Conservation (phyloP, 75 land plant species). For the Isoetes taiwanensis region DNA sequence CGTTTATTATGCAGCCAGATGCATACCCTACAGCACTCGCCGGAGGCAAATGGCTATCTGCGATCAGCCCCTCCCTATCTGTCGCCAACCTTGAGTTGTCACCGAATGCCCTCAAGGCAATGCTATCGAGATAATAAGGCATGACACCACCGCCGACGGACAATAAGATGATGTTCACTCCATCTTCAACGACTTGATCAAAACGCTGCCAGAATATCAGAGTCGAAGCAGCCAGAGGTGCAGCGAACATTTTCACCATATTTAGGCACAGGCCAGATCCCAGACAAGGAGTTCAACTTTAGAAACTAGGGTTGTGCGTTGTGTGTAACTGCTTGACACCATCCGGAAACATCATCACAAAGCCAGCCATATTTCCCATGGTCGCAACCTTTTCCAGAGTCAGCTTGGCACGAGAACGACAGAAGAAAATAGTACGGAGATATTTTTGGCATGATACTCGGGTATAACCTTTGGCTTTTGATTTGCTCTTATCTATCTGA, state of each 20-base stretch:
- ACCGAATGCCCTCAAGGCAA: neutral
- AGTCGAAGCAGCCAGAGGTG: slow-evolving; percentile 4
- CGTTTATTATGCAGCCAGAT: neutral
- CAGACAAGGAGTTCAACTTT: too few relatives aligned
- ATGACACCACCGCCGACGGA: slow-evolving; percentile 8
- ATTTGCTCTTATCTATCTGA: too few relatives aligned
- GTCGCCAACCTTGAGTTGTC: neutral
- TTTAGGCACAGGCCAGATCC: too few relatives aligned
- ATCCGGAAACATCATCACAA: too few relatives aligned
- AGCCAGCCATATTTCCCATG: too few relatives aligned
- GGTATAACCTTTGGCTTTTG: too few relatives aligned
- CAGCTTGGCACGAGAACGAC: too few relatives aligned
- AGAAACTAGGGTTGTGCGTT: too few relatives aligned
- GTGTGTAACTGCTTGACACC: too few relatives aligned
- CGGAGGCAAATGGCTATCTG: slow-evolving; percentile 1
- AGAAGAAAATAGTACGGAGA: too few relatives aligned
- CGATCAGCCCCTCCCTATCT: neutral
- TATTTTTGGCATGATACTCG: too few relatives aligned
- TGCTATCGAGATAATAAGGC: slow-evolving; percentile 2
- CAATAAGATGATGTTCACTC: slow-evolving; percentile 1
- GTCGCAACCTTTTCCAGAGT: too few relatives aligned
- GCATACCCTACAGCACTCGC: neutral
- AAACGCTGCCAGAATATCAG: slow-evolving; percentile 5
- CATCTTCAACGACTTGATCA: neutral
- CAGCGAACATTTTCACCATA: slow-evolving; percentile 4